Conservation (phyloP, 108 stramenopile species). For the Discostella pseudostelligera region DNA sequence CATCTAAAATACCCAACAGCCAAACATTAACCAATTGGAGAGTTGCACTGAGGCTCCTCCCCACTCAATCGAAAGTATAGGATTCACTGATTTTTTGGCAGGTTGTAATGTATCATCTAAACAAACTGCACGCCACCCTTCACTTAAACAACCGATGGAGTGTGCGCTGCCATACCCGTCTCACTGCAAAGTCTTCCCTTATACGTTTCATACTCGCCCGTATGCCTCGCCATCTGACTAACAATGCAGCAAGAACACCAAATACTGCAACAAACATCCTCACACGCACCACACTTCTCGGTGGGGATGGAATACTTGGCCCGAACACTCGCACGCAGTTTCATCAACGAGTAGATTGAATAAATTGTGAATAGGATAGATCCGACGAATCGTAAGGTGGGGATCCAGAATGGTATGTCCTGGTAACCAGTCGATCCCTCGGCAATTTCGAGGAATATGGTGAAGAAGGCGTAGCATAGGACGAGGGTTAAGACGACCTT, state of each 20-base stretch:
- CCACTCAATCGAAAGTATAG: too few relatives aligned
- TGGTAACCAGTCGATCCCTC: constrained; percentile 37
- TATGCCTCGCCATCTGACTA: constrained; percentile 81
- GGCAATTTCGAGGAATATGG: constrained; percentile 48
- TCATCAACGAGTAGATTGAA: constrained; percentile 70
- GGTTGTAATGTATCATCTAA: too few relatives aligned
- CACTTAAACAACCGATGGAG: constrained; percentile 51
- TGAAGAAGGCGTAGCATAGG: constrained; percentile 56
- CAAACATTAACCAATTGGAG: too few relatives aligned
- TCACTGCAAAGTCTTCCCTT: constrained; percentile 52
- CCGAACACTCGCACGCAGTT: constrained; percentile 65
- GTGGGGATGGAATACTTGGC: constrained; percentile 80
- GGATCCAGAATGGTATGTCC: constrained; percentile 43
- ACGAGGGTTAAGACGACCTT: constrained; percentile 61
- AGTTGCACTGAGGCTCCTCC: too few relatives aligned
- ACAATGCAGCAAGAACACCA: constrained; percentile 79
- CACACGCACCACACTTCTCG: constrained; percentile 59
- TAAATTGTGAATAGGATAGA: constrained; percentile 65
- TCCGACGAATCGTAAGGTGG: constrained; percentile 51
- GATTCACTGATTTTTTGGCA: too few relatives aligned
- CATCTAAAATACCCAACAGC: too few relatives aligned
- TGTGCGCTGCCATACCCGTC: constrained; percentile 72
- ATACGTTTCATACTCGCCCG: constrained; percentile 87
- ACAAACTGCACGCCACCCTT: background rate
- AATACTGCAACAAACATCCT: constrained; percentile 71